Evolutionary conservation across 2,329 filamentous ascomycete genomes (phyloP).

Genomic region (Fusarium caatingaense): DNA sequence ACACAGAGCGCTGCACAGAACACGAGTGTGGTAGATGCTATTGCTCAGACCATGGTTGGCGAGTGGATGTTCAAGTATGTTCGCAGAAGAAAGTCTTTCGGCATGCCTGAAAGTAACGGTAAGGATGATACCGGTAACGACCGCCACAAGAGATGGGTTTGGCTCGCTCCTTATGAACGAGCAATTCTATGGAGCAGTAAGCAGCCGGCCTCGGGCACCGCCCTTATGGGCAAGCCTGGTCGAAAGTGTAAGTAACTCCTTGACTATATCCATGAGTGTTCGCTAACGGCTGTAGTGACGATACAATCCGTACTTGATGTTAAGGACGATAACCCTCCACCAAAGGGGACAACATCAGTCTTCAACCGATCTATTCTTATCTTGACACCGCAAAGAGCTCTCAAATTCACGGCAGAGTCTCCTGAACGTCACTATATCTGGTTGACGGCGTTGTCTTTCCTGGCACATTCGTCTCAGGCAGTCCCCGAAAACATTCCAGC

Average conservation of each 20-base stretch:
- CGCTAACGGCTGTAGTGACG: slow-evolving; percentile 70
- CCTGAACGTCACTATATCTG: slow-evolving; percentile 92
- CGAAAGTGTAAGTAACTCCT: slow-evolving; percentile 80
- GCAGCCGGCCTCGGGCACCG: slow-evolving; percentile 88
- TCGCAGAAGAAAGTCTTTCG: slow-evolving; percentile 89
- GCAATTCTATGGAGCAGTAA: slow-evolving; percentile 99
- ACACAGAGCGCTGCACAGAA: slow-evolving; percentile 69
- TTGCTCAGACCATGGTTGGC: slow-evolving; percentile 97
- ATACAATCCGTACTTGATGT: slow-evolving; percentile 98
- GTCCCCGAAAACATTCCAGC: slow-evolving; percentile 76
- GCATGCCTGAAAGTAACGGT: slow-evolving; percentile 74
- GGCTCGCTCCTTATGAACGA: slow-evolving; percentile 95
- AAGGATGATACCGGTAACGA: slow-evolving; percentile 79
- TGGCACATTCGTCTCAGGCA: slow-evolving; percentile 87
- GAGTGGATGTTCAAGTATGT: slow-evolving; percentile 98
- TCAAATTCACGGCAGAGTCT: slow-evolving; percentile 91
- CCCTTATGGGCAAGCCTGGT: slow-evolving; percentile 92
- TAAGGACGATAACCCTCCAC: slow-evolving; percentile 89
- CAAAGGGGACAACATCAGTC: slow-evolving; percentile 72
- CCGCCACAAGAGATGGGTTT: slow-evolving; percentile 97
- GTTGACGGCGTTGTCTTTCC: slow-evolving; percentile 93
- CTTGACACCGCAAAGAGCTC: slow-evolving; percentile 88
- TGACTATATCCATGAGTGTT: slow-evolving; percentile 18
- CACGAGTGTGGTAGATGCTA: slow-evolving; percentile 90
- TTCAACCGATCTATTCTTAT: slow-evolving; percentile 97